These are phyloP conservation scores for Staphylotrichum longicolle DNA, from an alignment of 495 filamentous ascomycete species.

Conservation along the genomic window DNA sequence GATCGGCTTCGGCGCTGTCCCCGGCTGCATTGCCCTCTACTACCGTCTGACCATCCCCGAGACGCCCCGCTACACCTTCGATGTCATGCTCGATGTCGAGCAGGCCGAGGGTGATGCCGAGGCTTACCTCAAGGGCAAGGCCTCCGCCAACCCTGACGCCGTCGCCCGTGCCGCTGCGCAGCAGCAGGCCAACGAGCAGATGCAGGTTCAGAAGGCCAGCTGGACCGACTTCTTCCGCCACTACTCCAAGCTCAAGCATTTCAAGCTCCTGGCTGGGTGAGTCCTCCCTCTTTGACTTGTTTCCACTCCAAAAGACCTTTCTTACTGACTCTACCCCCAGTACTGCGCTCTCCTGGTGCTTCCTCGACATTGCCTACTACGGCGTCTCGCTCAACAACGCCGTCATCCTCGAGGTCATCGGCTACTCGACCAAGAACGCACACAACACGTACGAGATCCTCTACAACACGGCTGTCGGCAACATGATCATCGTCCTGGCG, in stretches of 20 bases:
- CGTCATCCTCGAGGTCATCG: conserved; percentile 64
- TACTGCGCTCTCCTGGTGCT: conserved; percentile 77
- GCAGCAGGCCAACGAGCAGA: conserved; percentile 42
- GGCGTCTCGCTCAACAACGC: conserved; percentile 74
- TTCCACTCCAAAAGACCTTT: not conserved
- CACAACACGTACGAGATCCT: conserved; percentile 61
- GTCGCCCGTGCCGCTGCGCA: conserved; percentile 53
- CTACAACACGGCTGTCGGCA: conserved; percentile 69
- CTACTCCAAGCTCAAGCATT: conserved; percentile 65
- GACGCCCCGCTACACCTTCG: conserved; percentile 72
- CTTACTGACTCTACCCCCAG: conserved; percentile 29
- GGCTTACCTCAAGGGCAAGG: conserved; percentile 58
- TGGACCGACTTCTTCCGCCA: conserved; percentile 62
- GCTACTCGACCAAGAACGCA: conserved; percentile 55
- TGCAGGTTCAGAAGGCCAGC: conserved; percentile 61
- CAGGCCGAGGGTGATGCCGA: conserved; percentile 65
- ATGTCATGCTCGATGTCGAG: conserved; percentile 73
- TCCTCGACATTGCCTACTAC: conserved; percentile 63
- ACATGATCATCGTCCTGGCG: conserved; percentile 70
- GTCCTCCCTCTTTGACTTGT: not conserved
- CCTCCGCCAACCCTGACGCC: conserved; percentile 62
- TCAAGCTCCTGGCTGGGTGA: conserved; percentile 60
- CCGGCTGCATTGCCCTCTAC: conserved; percentile 73
- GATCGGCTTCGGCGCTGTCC: conserved; percentile 78
- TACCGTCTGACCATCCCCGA: conserved; percentile 88